Evolutionary conservation across 2,329 filamentous ascomycete genomes (phyloP), one percentile per base, ranked within the genome.

Genomic region (Immersiporthe knoxdaviesiana): DNA sequence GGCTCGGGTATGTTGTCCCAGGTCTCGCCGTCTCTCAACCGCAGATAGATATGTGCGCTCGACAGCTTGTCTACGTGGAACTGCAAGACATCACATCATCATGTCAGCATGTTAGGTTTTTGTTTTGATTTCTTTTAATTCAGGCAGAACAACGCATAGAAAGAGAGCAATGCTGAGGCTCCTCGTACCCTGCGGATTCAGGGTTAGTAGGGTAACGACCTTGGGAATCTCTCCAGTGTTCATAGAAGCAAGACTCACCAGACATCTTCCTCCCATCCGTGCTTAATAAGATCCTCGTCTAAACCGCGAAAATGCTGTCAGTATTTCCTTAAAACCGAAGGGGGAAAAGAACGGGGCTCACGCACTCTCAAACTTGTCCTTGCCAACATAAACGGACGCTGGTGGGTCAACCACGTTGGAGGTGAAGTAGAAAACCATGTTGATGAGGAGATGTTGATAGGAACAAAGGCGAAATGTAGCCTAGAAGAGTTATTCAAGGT

Each of bases 31-130:
- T 95, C 90, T 21, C 84, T 85, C 74, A 98, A 86, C 44, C 96
- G 91, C 44, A 99, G 88, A 81, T 99, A 99, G 75, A 99, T 93
- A 81, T 99, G 96, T 2, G 96, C 96, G 75, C 92, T 97, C 56
- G 94, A 97, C 44, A 99, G 87, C 79, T 99, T 99, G 84, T 99
- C 96, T 75, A 91, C 96, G 84, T 99, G 96, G 78, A 99, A 99
- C 92, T 94, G 76, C 10, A 63, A 47, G 66, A 62, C 56, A 58
- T 7, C 41, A 2, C 41, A 47, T 47, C 50, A 39, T 50, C 63
- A 52, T 58, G 63, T 60, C 58, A 69, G 69, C 4, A 35, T 35
- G n/a, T n/a, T n/a, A n/a, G n/a, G n/a, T 52, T 47, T 24, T 12
- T 30, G 41, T 35, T 24, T 21, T 14, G 18, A 1, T 14, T 30